phyloP scores from a whole-genome alignment of 768 basidiomycete genomes.

The Mycena capillaripes region DNA sequence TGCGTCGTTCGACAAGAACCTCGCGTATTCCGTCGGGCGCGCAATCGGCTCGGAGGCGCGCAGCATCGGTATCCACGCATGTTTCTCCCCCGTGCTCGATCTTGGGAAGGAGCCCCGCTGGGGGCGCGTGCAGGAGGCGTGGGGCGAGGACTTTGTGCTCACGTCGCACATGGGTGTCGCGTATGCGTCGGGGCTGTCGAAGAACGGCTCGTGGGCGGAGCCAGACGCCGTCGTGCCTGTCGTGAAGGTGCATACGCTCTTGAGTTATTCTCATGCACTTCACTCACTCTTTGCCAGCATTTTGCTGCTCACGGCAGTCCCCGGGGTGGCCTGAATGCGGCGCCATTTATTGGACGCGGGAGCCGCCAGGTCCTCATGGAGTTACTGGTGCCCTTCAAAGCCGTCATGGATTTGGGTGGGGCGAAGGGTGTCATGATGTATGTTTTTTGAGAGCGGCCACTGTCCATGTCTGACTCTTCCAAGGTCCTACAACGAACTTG shows the following conservation, averaged over 20 bases:
- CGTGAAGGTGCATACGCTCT: constrained; percentile 38
- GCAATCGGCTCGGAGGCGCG: constrained; percentile 43
- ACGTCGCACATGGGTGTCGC: constrained; percentile 44
- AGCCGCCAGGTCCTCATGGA: constrained; percentile 40
- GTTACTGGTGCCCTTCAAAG: constrained; percentile 44
- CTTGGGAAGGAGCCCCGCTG: constrained; percentile 45
- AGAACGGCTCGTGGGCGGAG: constrained; percentile 41
- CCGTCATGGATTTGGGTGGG: constrained; percentile 40
- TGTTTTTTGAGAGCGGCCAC: not conserved
- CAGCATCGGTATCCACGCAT: constrained; percentile 43
- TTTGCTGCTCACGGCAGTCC: constrained; percentile 44
- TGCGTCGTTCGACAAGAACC: constrained; percentile 39
- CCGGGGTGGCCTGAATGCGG: constrained; percentile 40
- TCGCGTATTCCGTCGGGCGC: constrained; percentile 41
- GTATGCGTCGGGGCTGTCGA: constrained; percentile 40
- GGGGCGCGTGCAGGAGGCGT: constrained; percentile 43
- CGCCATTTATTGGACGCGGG: constrained; percentile 40
- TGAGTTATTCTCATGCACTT: not conserved
- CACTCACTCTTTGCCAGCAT: constrained; percentile 29
- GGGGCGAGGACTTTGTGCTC: constrained; percentile 44
- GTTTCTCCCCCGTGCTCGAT: constrained; percentile 43
- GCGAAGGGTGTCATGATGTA: constrained; percentile 44
- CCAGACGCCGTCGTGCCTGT: constrained; percentile 43
- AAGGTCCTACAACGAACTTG: constrained; percentile 44
- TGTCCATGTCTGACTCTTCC: not conserved